Evolutionary conservation across 495 filamentous ascomycete species (phyloP).

Genomic region (Podospora pseudocomata): DNA sequence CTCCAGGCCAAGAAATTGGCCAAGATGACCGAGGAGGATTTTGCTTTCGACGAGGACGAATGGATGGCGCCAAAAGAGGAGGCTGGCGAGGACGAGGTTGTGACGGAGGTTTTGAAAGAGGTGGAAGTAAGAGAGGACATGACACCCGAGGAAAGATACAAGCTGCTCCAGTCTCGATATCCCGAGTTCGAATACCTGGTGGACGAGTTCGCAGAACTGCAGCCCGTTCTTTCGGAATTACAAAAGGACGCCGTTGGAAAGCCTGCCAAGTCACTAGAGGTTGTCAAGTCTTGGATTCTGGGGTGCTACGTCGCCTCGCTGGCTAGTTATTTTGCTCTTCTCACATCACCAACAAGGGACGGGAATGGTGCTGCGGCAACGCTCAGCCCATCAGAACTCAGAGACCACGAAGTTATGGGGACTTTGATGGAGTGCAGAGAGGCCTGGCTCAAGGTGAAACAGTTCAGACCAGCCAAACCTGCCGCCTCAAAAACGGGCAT

Average conservation of each 20-base stretch:
- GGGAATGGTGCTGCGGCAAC: constrained; percentile 52
- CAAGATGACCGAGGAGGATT: constrained; percentile 84
- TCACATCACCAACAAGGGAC: constrained; percentile 67
- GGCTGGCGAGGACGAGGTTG: constrained; percentile 49
- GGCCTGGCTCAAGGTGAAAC: constrained; percentile 74
- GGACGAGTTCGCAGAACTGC: constrained; percentile 71
- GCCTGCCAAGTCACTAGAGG: constrained; percentile 51
- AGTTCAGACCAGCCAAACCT: constrained; percentile 39
- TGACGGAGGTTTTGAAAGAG: constrained; percentile 81
- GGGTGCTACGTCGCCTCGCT: constrained; percentile 80
- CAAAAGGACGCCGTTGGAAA: constrained; percentile 52
- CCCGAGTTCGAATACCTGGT: constrained; percentile 87
- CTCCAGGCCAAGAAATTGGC: constrained; percentile 85
- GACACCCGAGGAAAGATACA: constrained; percentile 67
- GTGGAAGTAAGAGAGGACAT: constrained; percentile 76
- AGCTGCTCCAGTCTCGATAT: constrained; percentile 73
- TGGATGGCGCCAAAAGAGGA: constrained; percentile 58
- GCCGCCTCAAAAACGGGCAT: constrained; percentile 21
- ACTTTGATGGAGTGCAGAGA: constrained; percentile 74
- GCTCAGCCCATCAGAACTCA: constrained; percentile 62
- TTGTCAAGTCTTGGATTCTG: constrained; percentile 70
- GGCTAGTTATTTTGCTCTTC: constrained; percentile 88
- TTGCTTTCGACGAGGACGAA: constrained; percentile 83
- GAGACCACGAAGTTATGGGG: constrained; percentile 86
- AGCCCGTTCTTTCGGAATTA: constrained; percentile 58